A percentile compares a stretch with the other conserved stretches of the same genome.
phyloP scores from a whole-genome alignment of 148 eudicot species.

The Camellia japonica region DNA sequence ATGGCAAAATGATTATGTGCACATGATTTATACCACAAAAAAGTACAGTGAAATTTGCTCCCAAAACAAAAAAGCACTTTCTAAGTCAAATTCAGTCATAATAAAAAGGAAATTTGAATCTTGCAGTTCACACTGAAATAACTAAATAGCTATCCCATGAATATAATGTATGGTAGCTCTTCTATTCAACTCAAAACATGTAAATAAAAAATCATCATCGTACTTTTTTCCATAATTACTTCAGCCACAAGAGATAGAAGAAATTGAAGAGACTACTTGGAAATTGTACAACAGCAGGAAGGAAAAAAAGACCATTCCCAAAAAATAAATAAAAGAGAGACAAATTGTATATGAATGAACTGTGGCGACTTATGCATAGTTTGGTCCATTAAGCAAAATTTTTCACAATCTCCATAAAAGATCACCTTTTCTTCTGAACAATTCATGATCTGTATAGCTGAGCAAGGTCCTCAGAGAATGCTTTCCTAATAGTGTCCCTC shows the following conservation, averaged over 20 bases:
- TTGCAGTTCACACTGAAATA: too few relatives aligned
- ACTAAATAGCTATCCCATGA: background rate
- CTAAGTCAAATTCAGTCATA: too few relatives aligned
- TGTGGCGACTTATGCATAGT: background rate
- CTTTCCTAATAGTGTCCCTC: conserved; percentile 66
- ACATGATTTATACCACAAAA: too few relatives aligned
- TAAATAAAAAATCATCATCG: background rate
- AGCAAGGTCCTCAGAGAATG: conserved; percentile 61
- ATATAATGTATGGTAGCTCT: background rate
- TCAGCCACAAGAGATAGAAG: background rate
- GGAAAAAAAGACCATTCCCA: background rate
- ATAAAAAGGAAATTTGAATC: too few relatives aligned
- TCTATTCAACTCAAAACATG: background rate
- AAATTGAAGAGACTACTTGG: background rate
- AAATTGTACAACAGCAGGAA: background rate
- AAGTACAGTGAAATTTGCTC: too few relatives aligned
- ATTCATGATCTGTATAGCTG: conserved; percentile 50
- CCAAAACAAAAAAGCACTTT: too few relatives aligned
- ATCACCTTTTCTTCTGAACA: background rate
- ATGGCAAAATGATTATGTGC: too few relatives aligned
- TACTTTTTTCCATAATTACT: background rate
- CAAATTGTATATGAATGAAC: background rate
- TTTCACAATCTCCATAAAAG: background rate
- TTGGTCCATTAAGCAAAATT: background rate
- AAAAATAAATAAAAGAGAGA: background rate